phyloP scores from a whole-genome alignment of 352 stramenopile species.

The Globisporangium carolinianum region DNA sequence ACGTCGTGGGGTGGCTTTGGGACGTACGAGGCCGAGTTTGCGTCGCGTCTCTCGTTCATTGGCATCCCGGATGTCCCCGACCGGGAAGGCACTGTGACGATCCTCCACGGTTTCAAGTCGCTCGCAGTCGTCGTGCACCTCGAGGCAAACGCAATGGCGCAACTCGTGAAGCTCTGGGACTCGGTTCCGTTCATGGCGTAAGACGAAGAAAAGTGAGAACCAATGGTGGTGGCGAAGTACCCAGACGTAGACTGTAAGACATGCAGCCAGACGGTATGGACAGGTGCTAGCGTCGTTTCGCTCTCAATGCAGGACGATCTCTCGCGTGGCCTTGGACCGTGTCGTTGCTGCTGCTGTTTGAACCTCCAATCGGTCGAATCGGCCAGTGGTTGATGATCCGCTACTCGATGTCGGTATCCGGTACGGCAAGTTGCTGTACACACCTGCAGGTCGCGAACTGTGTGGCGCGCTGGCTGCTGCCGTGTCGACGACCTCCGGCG shows the following conservation, averaged over 20 bases:
- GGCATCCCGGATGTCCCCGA: conserved; percentile 23
- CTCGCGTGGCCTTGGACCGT: no score
- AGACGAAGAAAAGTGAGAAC: no score
- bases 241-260: no score
- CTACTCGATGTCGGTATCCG: conserved; percentile 10
- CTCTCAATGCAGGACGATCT: no score
- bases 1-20: conserved; percentile 49
- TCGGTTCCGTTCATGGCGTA: conserved; percentile 4
- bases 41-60: conserved; percentile 27
- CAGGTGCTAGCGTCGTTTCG: no score
- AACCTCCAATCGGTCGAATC: no score
- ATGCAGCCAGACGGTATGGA: no score
- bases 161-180: conserved; percentile 24
- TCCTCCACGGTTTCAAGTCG: conserved; percentile 26
- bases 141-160: conserved; percentile 25
- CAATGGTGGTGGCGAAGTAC: no score
- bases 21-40: conserved; percentile 59
- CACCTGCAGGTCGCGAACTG: conserved; percentile 5
- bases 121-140: conserved; percentile 44
- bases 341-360: no score
- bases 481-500: background rate
- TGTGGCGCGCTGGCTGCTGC: conserved; percentile 8
- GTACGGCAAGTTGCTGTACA: conserved; percentile 19
- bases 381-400: no score
- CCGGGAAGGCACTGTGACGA: conserved; percentile 34